Conservation (phyloP, 148 eudicot genomes). For the Rheum nobile region DNA sequence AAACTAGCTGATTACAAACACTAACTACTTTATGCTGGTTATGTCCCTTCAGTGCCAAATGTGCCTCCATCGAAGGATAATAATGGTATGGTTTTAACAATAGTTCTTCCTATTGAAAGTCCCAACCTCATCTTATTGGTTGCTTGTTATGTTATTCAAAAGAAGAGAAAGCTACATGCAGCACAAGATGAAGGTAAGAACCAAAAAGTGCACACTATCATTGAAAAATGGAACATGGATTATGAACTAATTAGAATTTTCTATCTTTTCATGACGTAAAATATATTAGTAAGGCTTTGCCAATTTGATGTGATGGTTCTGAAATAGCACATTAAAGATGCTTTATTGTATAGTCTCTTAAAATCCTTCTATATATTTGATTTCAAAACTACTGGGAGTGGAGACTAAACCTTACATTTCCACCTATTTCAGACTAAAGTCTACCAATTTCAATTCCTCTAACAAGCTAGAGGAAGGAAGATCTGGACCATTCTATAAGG, state of each 20-base stretch:
- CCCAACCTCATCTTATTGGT: slow-evolving; percentile 31
- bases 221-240: no score
- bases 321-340: background rate
- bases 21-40: slow-evolving; percentile 31
- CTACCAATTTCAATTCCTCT: slow-evolving; percentile 24
- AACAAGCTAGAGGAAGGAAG: slow-evolving; percentile 39
- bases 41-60: slow-evolving; percentile 38
- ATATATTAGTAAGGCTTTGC: no score
- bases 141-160: slow-evolving; percentile 24
- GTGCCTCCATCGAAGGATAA: slow-evolving; percentile 28
- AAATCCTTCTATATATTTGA: background rate
- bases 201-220: no score
- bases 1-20: no score
- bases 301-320: background rate
- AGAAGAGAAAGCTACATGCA: slow-evolving; percentile 24
- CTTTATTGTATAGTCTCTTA: background rate
- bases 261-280: no score
- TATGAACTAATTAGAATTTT: no score
- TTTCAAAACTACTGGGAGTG: slow-evolving; percentile 54
- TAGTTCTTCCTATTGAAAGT: slow-evolving; percentile 35
- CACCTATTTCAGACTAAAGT: slow-evolving; percentile 50
- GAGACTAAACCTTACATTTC: slow-evolving; percentile 50
- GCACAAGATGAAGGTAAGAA: slow-evolving; percentile 56
- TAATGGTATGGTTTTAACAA: slow-evolving; percentile 56
- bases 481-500: slow-evolving; percentile 32